Conservation (phyloP, 2,329 filamentous ascomycete species). For the Monilinia fructigena region DNA sequence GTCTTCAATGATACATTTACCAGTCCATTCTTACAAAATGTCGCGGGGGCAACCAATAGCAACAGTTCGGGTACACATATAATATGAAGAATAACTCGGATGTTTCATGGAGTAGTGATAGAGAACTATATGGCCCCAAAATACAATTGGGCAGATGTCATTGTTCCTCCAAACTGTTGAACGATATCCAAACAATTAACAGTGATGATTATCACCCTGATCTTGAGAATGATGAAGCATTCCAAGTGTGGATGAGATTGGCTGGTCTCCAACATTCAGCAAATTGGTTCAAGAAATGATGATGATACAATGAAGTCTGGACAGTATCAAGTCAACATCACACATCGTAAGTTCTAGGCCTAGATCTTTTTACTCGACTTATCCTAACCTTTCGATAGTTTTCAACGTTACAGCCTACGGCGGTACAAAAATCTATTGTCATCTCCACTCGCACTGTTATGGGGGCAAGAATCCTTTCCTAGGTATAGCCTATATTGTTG, state of each 20-base stretch:
- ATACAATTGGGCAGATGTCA: conserved; percentile 64
- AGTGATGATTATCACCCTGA: conserved; percentile 62
- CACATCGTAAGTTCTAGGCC: conserved; percentile 63
- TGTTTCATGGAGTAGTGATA: conserved; percentile 87
- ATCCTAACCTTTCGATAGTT: conserved; percentile 51
- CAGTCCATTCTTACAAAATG: conserved; percentile 53
- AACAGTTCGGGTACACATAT: conserved; percentile 49
- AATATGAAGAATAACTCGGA: conserved; percentile 67
- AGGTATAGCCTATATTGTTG: conserved; percentile 92
- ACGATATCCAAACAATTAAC: conserved; percentile 73
- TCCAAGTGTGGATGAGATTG: conserved; percentile 99
- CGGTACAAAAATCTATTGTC: conserved; percentile 87
- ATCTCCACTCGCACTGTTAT: conserved; percentile 89
- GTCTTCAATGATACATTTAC: conserved; percentile 91
- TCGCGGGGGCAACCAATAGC: conserved; percentile 42
- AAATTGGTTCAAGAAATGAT: conserved; percentile 89
- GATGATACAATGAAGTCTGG: conserved; percentile 64
- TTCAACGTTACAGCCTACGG: conserved; percentile 78
- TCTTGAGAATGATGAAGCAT: conserved; percentile 73
- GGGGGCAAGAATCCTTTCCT: conserved; percentile 95
- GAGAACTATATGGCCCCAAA: conserved; percentile 70
- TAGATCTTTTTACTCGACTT: not conserved
- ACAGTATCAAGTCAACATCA: conserved; percentile 73
- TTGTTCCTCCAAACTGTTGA: conserved; percentile 79
- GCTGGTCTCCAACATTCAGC: conserved; percentile 89